Conservation (phyloP, 345 rosid genomes). For the Linum trigynum region DNA sequence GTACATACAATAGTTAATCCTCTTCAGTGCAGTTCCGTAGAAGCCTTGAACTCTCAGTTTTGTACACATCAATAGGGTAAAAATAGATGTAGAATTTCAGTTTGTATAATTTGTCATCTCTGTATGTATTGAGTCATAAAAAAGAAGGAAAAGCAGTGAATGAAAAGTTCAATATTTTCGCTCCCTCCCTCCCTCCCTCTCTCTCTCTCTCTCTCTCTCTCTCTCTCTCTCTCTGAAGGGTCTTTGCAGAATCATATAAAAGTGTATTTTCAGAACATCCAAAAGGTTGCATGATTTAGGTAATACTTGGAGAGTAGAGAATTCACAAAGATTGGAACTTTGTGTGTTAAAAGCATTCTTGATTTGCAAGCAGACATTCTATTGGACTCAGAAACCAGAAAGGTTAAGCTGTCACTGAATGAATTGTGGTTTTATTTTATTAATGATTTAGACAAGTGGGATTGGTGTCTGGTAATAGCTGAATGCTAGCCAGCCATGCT, state of each 20-base stretch:
- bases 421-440: neutral
- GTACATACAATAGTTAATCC: constrained; percentile 18
- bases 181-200: no score
- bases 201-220: no score
- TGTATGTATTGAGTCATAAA: constrained; percentile 9
- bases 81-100: constrained; percentile 3
- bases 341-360: neutral
- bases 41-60: constrained; percentile 14
- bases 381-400: neutral
- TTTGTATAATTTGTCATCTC: constrained; percentile 12
- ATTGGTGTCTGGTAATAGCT: neutral
- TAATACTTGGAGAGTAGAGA: neutral
- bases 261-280: no score
- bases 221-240: no score
- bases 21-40: constrained; percentile 8
- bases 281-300: no score
- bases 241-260: no score
- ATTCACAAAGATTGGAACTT: neutral
- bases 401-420: neutral
- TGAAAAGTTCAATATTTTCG: neutral
- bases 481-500: no score
- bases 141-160: neutral
- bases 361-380: neutral
- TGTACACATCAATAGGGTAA: constrained; percentile 27
- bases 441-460: neutral